Percentiles rank a stretch among this genome's conserved stretches.
Evolutionary conservation across 768 basidiomycete genomes (phyloP).

Genomic region (Suillus americanus): DNA sequence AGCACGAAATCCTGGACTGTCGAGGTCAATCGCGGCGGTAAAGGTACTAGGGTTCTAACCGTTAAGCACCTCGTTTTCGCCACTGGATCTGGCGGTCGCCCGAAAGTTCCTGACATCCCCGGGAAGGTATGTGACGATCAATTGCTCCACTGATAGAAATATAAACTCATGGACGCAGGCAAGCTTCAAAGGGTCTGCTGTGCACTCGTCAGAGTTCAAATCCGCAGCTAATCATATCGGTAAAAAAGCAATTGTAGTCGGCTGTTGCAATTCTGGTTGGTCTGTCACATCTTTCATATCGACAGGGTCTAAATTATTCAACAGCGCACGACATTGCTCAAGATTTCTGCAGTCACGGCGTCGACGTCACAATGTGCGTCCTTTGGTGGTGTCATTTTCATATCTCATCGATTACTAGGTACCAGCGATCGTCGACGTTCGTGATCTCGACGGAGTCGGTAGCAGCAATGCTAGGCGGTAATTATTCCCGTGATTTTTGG

Average conservation of each 20-base stretch:
- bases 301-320: neutral
- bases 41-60: conserved; percentile 33
- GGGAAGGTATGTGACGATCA: neutral
- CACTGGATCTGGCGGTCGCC: conserved; percentile 48
- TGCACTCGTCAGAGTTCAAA: conserved; percentile 55
- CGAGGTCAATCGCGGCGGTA: conserved; percentile 34
- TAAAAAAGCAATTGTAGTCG: conserved; percentile 68
- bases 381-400: neutral
- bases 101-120: conserved; percentile 43
- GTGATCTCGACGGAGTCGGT: conserved; percentile 17
- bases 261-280: conserved; percentile 64
- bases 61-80: conserved; percentile 58
- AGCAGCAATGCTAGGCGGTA: conserved; percentile 13
- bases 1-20: conserved; percentile 46
- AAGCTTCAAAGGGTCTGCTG: conserved; percentile 49
- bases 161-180: conserved; percentile 29
- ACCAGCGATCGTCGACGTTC: conserved; percentile 25
- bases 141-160: neutral
- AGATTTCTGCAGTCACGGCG: conserved; percentile 30
- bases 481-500: neutral
- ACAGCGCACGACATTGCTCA: conserved; percentile 39
- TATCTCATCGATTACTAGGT: conserved; percentile 15
- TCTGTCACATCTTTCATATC: neutral
- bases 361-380: conserved; percentile 30
- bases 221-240: conserved; percentile 49